Base-by-base conservation (phyloP, 176 grass and related monocot species). In the Musa schizocarpa region DNA sequence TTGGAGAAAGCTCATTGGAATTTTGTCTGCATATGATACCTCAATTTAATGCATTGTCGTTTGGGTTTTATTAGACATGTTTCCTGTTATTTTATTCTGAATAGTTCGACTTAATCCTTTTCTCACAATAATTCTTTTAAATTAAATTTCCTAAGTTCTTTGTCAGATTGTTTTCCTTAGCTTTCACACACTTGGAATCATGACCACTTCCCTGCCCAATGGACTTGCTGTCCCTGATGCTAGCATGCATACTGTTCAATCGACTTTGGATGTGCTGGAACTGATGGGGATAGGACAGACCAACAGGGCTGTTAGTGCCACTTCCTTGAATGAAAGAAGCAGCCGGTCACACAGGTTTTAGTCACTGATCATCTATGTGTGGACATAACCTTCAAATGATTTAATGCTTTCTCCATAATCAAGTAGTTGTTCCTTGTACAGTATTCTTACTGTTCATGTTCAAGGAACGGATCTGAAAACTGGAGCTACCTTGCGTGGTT, bases 331-430 rank as follows among this genome's bases (percentile, higher is more conserved):
- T 77, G 90, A 93, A 68, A 89, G 93, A 74, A 97, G 93, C 73
- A 97, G 93, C 75, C 84, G 93, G 76, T 97, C 93, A 68, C 93
- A 97, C 52, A 97, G 93, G 93, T 87, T 76, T 23, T n/a, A 50
- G 16, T 23, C 50, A 50, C 8, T 49, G 8, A 50, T 69, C 34
- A 50, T 50, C 50, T 69, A 65, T 11, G 9, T 68, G 65, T 43
- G 27, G 65, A 1, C 20, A 69, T 26, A 50, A 50, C n/a, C 7
- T 19, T 69, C 14, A 9, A 43, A 50, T 50, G 13, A 50, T 69
- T 9, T 20, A 11, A 13, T 69, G 11, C 9, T 34, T 48, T n/a
- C 23, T n/a, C 14, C 19, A 12, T 68, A 67, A 29, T 67, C 34
- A 29, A 13, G 4, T 14, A 50, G 26, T 19, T 51, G 14, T n/a